A percentile compares a stretch with the other conserved stretches of the same genome.
Evolutionary conservation across 148 eudicot genomes (phyloP).

Genomic region (Fagopyrum homotropicum): DNA sequence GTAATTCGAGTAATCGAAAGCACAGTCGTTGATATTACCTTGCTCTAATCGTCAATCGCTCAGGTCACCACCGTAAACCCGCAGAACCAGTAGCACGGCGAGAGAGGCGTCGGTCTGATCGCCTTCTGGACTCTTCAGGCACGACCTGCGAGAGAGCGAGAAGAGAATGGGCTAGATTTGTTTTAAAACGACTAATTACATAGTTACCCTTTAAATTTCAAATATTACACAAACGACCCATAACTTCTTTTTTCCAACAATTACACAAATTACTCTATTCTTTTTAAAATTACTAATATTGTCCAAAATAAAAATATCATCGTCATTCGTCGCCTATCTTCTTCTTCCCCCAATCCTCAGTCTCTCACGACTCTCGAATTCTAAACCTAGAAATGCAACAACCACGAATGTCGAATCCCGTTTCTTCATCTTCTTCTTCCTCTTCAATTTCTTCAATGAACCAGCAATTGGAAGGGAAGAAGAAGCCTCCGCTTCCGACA

Average conservation of each 20-base stretch:
- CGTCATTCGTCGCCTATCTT: too few relatives aligned
- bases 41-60: background rate
- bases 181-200: too few relatives aligned
- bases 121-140: background rate
- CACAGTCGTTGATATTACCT: background rate
- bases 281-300: too few relatives aligned
- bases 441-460: conserved; percentile 4
- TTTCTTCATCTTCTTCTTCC: background rate
- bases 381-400: conserved; percentile 20
- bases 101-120: too few relatives aligned
- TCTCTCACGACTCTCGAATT: background rate
- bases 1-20: background rate
- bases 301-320: too few relatives aligned
- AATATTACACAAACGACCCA: too few relatives aligned
- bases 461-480: background rate
- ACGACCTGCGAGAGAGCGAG: background rate
- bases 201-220: too few relatives aligned
- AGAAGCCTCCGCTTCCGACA: conserved; percentile 28
- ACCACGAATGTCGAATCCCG: conserved; percentile 15
- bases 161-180: background rate
- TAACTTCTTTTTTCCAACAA: too few relatives aligned
- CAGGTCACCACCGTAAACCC: background rate
- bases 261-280: too few relatives aligned
- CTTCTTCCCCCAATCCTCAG: too few relatives aligned
- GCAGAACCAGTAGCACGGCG: background rate